These are phyloP conservation scores for Debaryomyces castellii DNA, from an alignment of 805 yeast species.

Conservation along the genomic window DNA sequence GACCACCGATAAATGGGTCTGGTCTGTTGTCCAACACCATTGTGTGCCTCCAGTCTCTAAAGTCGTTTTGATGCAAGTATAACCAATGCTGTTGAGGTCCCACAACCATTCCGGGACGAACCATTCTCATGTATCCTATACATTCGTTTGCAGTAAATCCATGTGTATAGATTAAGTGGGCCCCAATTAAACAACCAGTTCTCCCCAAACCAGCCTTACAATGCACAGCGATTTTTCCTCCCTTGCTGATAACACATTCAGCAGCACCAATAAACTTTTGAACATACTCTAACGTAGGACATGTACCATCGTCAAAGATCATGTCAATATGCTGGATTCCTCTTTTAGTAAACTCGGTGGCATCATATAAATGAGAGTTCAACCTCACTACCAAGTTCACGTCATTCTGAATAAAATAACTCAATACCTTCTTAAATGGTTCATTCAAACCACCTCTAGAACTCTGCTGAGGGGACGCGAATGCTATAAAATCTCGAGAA, in stretches of 20 bases:
- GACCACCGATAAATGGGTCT: constrained; percentile 65
- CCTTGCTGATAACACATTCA: constrained; percentile 78
- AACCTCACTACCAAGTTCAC: constrained; percentile 90
- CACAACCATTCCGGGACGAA: constrained; percentile 99
- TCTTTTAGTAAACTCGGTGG: constrained; percentile 74
- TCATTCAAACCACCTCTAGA: constrained; percentile 50
- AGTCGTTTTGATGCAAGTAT: constrained; percentile 91
- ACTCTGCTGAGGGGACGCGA: constrained; percentile 90
- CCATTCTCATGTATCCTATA: constrained; percentile 92
- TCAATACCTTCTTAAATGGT: constrained; percentile 78
- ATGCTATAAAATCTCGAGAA: constrained; percentile 93
- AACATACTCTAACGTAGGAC: constrained; percentile 93
- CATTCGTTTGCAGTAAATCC: constrained; percentile 97
- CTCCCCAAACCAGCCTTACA: constrained; percentile 98
- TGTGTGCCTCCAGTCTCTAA: constrained; percentile 93
- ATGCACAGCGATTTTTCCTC: constrained; percentile 97
- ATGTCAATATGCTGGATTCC: constrained; percentile 90
- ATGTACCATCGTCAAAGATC: constrained; percentile 97
- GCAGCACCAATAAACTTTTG: constrained; percentile 93
- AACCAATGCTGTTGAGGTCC: constrained; percentile 99
- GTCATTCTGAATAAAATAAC: constrained; percentile 66
- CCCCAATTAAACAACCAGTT: constrained; percentile 97
- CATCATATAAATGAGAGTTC: constrained; percentile 88
- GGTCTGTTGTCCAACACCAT: constrained; percentile 76
- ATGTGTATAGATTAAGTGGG: constrained; percentile 91